These are phyloP conservation scores for Ichthyophthirius multifiliis DNA, from an alignment of 169 alveolate genomes.

Conservation along the genomic window DNA sequence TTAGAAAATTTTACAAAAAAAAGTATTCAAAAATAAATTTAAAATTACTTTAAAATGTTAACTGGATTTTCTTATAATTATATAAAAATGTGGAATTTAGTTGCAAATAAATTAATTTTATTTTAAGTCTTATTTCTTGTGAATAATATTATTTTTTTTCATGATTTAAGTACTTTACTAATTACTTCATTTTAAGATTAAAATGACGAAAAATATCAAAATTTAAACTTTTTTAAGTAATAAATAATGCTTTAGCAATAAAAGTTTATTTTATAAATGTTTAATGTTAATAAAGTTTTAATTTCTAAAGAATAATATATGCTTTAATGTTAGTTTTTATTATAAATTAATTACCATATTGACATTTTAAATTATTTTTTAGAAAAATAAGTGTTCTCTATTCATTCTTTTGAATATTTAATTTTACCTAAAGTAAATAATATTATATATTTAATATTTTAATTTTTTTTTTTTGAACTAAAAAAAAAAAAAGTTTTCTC, in stretches of 20 bases:
- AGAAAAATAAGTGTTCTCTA: not conserved
- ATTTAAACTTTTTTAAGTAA: too few species aligned
- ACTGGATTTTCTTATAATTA: not conserved
- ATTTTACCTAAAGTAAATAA: not conserved
- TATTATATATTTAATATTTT: too few species aligned
- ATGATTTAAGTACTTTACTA: too few species aligned
- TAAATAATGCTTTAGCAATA: too few species aligned
- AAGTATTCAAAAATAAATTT: not conserved
- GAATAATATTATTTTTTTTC: not conserved
- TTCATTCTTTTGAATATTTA: not conserved
- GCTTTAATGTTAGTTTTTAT: not conserved
- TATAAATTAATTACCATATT: not conserved
- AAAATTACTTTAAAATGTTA: not conserved
- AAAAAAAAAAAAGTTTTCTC: not conserved
- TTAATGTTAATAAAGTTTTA: too few species aligned
- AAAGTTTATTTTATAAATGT: too few species aligned
- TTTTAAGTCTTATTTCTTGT: not conserved
- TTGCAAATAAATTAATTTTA: not conserved
- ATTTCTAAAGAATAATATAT: not conserved
- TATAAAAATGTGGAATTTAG: not conserved
- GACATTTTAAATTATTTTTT: not conserved
- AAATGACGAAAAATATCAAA: too few species aligned
- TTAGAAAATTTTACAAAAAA: not conserved
- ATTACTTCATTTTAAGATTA: too few species aligned
- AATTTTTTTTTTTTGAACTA: too few species aligned